These are phyloP conservation scores for Scutellaria galericulata DNA, from an alignment of 257 asterid genomes.

Conservation along the genomic window DNA sequence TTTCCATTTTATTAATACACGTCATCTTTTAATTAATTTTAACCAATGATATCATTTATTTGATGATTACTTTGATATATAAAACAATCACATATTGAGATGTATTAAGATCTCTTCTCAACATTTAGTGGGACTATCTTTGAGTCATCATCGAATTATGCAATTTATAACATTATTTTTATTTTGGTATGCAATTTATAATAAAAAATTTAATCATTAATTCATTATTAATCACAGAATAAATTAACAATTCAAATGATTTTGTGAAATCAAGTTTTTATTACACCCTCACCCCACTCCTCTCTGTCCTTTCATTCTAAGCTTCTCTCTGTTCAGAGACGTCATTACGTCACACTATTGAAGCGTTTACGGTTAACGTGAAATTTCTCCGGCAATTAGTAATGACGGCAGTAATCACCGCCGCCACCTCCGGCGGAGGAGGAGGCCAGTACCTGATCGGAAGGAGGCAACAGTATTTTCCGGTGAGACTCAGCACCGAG, in stretches of 20 bases:
- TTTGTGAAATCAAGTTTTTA: background rate
- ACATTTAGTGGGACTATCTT: slow-evolving; percentile 20
- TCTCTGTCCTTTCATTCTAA: background rate
- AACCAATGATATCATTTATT: too few species aligned
- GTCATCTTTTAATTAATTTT: too few species aligned
- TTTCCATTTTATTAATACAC: too few species aligned
- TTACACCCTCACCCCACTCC: slow-evolving; percentile 3
- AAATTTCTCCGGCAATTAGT: background rate
- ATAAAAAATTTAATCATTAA: background rate
- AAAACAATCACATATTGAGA: too few species aligned
- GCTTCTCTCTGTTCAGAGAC: slow-evolving; percentile 5
- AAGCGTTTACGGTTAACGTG: slow-evolving; percentile 25
- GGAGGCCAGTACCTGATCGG: slow-evolving; percentile 37
- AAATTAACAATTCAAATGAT: background rate
- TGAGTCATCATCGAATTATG: slow-evolving; percentile 28
- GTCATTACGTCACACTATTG: slow-evolving; percentile 13
- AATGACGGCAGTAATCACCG: slow-evolving; percentile 42
- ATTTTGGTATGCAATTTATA: too few species aligned
- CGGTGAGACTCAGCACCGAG: slow-evolving; percentile 38
- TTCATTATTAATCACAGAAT: background rate
- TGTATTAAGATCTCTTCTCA: too few species aligned
- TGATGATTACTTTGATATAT: too few species aligned
- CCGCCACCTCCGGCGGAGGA: slow-evolving; percentile 29
- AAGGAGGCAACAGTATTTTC: slow-evolving; percentile 40
- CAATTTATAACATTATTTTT: background rate